A percentile compares a stretch with the other conserved stretches of the same genome.
Evolutionary conservation across 2,329 filamentous ascomycete species (phyloP).

Genomic region (Xylaria sp.): DNA sequence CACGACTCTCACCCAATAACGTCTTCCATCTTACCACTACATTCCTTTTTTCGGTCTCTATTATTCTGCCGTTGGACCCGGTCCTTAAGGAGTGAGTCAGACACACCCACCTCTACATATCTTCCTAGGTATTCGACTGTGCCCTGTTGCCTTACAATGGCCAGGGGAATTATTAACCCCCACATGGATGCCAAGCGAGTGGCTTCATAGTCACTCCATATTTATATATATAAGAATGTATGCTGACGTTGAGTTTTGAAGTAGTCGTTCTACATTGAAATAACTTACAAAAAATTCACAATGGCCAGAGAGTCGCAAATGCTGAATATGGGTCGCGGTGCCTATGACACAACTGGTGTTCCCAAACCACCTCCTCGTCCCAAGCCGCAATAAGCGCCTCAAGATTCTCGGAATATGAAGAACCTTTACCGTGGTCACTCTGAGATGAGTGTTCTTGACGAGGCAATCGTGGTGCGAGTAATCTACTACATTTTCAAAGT

Average conservation of each 20-base stretch:
- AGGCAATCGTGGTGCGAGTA: constrained; percentile 23
- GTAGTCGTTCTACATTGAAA: constrained; percentile 16
- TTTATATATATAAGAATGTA: constrained; percentile 36
- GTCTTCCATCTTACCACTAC: constrained; percentile 33
- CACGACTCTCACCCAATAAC: constrained; percentile 47
- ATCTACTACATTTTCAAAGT: neutral
- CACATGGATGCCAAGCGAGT: constrained; percentile 30
- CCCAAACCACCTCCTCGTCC: constrained; percentile 50
- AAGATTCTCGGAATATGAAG: neutral
- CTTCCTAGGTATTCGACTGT: constrained; percentile 39
- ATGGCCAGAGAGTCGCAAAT: constrained; percentile 48
- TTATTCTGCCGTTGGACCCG: constrained; percentile 46
- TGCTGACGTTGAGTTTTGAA: constrained; percentile 37
- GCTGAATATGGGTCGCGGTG: constrained; percentile 51
- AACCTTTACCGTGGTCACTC: neutral
- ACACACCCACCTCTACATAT: constrained; percentile 40
- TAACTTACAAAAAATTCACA: constrained; percentile 27
- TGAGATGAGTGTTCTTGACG: neutral
- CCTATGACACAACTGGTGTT: constrained; percentile 51
- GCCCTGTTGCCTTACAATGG: constrained; percentile 25
- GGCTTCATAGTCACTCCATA: constrained; percentile 18
- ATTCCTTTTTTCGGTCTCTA: constrained; percentile 41
- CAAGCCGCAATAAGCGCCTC: constrained; percentile 47
- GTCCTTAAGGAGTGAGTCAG: constrained; percentile 50
- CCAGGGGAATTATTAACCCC: constrained; percentile 30